These are phyloP conservation scores for Serendipita sp. DNA, from an alignment of 768 basidiomycete genomes.

Conservation along the genomic window DNA sequence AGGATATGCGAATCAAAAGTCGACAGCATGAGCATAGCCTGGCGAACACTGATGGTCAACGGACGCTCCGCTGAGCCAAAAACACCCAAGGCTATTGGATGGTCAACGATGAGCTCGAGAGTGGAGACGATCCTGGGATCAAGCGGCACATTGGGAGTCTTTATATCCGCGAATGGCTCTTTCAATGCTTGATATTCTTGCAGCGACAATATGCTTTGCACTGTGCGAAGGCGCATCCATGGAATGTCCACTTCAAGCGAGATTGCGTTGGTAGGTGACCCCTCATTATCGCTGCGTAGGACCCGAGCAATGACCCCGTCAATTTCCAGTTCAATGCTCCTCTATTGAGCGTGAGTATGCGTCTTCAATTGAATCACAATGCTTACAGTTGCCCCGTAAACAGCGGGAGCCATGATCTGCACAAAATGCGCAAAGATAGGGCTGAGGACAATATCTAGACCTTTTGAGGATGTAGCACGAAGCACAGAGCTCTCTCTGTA, in stretches of 20 bases:
- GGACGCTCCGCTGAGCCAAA: background rate
- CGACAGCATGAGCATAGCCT: background rate
- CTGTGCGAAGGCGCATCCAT: background rate
- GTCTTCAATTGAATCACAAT: background rate
- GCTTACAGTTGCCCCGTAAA: background rate
- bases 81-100: background rate
- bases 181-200: background rate
- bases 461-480: background rate
- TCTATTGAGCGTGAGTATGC: background rate
- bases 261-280: background rate
- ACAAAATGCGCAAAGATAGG: background rate
- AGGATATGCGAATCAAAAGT: conserved; percentile 1
- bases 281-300: background rate
- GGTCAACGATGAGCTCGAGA: background rate
- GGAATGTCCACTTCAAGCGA: background rate
- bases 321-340: background rate
- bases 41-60: background rate
- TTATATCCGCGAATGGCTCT: background rate
- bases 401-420: background rate
- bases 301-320: background rate
- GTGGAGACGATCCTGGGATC: conserved; percentile 5
- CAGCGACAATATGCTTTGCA: background rate
- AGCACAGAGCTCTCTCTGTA: background rate
- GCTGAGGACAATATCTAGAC: background rate
- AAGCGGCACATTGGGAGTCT: background rate